A percentile compares a stretch with the other conserved stretches of the same genome.
These are phyloP conservation scores for Aspergillus floridensis DNA, from an alignment of 2,329 filamentous ascomycete species.

Conservation along the genomic window DNA sequence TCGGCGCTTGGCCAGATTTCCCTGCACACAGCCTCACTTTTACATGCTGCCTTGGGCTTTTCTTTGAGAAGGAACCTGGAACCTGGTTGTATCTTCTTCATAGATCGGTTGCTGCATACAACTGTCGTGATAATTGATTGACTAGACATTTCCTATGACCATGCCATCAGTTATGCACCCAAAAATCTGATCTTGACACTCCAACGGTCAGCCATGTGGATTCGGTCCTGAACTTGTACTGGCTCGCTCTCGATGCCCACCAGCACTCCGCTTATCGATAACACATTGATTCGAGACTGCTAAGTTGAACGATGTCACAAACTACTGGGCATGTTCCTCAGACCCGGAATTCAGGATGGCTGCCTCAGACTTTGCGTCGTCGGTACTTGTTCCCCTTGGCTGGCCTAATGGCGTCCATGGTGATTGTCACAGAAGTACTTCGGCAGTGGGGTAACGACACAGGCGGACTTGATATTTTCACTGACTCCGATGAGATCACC, in stretches of 20 bases:
- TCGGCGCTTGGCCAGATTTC: conserved; percentile 3
- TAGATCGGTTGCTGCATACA: background rate
- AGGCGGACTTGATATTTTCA: conserved; percentile 6
- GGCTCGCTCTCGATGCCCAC: conserved; percentile 1
- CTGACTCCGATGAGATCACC: conserved; percentile 2
- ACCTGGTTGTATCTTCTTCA: background rate
- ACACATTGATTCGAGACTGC: background rate
- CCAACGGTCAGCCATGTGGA: background rate
- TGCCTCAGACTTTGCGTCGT: conserved; percentile 6
- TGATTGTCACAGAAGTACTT: conserved; percentile 1
- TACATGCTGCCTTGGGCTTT: background rate
- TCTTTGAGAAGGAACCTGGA: background rate
- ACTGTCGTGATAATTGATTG: background rate
- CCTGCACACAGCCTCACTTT: background rate
- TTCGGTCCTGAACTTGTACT: background rate
- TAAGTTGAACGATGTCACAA: background rate
- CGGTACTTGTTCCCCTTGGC: conserved; percentile 5
- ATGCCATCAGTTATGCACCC: background rate
- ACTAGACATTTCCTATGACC: background rate
- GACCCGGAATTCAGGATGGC: conserved; percentile 7
- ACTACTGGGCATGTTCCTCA: background rate
- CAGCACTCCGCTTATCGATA: background rate
- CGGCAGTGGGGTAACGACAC: conserved; percentile 3
- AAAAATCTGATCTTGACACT: background rate
- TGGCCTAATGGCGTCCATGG: conserved; percentile 3